phyloP scores from a whole-genome alignment of 305 asterid species.

The Nicotiana rustica region DNA sequence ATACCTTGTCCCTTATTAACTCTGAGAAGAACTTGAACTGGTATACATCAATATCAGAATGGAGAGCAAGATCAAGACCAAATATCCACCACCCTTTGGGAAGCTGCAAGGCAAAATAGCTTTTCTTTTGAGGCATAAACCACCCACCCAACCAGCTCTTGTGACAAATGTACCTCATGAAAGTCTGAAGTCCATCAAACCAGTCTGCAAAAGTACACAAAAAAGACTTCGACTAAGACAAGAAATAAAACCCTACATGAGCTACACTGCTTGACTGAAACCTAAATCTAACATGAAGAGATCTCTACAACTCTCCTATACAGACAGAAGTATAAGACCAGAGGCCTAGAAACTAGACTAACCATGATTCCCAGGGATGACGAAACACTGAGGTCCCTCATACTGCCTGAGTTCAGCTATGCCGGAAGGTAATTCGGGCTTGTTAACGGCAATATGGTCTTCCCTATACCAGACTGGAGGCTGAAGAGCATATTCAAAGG shows the following conservation, averaged over 20 bases:
- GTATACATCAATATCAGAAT: conserved; percentile 88
- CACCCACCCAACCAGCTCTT: conserved; percentile 99
- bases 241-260: not conserved
- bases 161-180: conserved; percentile 97
- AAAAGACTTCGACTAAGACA: not conserved
- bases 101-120: conserved; percentile 97
- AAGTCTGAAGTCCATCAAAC: conserved; percentile 99
- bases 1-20: conserved; percentile 83
- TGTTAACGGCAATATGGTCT: conserved; percentile 83
- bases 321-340: not conserved
- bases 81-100: conserved; percentile 99
- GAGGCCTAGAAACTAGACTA: conserved; percentile 39
- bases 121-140: conserved; percentile 99
- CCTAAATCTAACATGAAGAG: not conserved
- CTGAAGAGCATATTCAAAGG: conserved; percentile 98
- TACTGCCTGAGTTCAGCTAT: conserved; percentile 69
- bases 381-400: conserved; percentile 93
- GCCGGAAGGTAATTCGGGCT: conserved; percentile 93
- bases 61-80: conserved; percentile 98
- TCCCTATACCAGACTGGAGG: conserved; percentile 90
- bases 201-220: conserved; percentile 65
- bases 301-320: not conserved
- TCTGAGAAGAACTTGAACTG: conserved; percentile 96
- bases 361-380: conserved; percentile 99
- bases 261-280: not conserved